Evolutionary conservation across 192 early-diverging fungal genomes (phyloP), one percentile per base, ranked within the genome.

Genomic region (Linnemannia schmuckeri): DNA sequence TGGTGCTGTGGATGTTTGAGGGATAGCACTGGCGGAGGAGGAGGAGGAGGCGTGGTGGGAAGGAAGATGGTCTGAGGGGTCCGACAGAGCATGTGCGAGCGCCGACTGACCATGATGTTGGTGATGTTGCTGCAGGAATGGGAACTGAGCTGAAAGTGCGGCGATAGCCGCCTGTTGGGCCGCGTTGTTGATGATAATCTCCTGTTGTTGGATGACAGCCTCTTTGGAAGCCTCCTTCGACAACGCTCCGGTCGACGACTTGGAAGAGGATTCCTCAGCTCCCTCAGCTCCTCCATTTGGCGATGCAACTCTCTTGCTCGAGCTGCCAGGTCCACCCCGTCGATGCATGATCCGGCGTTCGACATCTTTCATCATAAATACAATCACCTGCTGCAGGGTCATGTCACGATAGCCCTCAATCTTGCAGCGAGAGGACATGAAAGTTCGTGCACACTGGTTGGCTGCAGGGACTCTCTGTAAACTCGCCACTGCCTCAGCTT

Each of bases 401-500:
- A 87, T 87, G 20, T 81, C 75, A 9, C 80, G 80, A 42, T 87
- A 87, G 1, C 85, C 85, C 20, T 77, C 76, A 55, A 80, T 81
- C 70, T 81, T 81, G 54, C 85, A 87, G 3, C 85, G 66, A 6
- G 85, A 81, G 20, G 85, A 87, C 85, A 87, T 87, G 44, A 87
- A 87, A 37, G 85, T 87, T 17, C 85, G 38, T 4, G 85, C 85
- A 54, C 81, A 81, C 68, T 87, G 85, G 44, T 87, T 87, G 30
- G 85, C 79, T 2, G 85, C 85, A 8, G 85, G 85, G 20, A 87
- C 69, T 15, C 85, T 71, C 41, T 87, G 85, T 52, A 87, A 70
- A 78, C 85, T 87, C 20, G 85, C 79, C 38, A 87, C 85, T 35
- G 85, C 85, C n/a, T 87, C 85, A 12, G 85, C 79, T 38, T 87